Percentiles rank a stretch among this genome's conserved stretches.
These are phyloP conservation scores for Neurospora tetraspora DNA, from an alignment of 495 filamentous ascomycete species.

Conservation along the genomic window DNA sequence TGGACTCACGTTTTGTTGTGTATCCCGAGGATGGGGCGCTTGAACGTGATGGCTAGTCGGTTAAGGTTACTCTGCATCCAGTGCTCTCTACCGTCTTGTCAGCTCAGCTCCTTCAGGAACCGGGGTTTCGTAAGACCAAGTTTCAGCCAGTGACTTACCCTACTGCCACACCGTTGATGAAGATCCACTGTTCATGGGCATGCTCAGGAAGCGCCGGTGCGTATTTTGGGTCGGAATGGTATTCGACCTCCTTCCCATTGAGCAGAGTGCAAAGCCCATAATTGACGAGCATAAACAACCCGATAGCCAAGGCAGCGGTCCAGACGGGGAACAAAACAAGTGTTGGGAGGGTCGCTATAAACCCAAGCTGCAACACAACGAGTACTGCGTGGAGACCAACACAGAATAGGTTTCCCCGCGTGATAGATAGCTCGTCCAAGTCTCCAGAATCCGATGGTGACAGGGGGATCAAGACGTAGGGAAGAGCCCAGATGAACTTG, in stretches of 20 bases:
- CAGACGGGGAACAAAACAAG: conserved; percentile 42
- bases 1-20: conserved; percentile 59
- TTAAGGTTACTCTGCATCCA: conserved; percentile 63
- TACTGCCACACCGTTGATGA: conserved; percentile 59
- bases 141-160: conserved; percentile 32
- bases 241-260: conserved; percentile 36
- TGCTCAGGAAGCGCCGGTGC: conserved; percentile 31
- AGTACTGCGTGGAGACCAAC: conserved; percentile 44
- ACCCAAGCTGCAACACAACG: conserved; percentile 37
- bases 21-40: conserved; percentile 65
- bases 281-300: conserved; percentile 35
- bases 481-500: conserved; percentile 37
- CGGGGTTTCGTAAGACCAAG: neutral
- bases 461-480: conserved; percentile 44
- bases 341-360: conserved; percentile 40
- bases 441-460: conserved; percentile 35
- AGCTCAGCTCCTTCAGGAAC: neutral
- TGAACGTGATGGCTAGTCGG: conserved; percentile 62
- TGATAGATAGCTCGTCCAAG: conserved; percentile 49
- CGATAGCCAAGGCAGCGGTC: conserved; percentile 28
- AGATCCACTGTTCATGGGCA: conserved; percentile 60
- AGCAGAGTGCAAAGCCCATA: conserved; percentile 37
- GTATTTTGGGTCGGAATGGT: conserved; percentile 33
- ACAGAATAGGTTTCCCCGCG: conserved; percentile 37
- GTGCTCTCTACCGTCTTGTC: conserved; percentile 28